These are phyloP conservation scores for Metschnikowia gruessii DNA, from an alignment of 805 yeast genomes.

Conservation along the genomic window DNA sequence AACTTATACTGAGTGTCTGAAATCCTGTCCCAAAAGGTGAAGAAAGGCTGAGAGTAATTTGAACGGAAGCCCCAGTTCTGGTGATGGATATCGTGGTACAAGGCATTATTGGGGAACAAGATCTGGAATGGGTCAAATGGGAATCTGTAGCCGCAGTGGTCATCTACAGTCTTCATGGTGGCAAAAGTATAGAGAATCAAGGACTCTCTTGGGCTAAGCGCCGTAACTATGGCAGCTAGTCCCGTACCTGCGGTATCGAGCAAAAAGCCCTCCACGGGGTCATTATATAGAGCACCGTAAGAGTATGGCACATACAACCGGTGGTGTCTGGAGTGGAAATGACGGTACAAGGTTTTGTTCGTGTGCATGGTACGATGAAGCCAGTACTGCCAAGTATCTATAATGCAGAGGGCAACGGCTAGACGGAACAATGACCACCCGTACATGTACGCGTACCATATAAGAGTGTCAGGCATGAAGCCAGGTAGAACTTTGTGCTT, in stretches of 20 bases:
- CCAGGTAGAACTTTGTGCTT: conserved; percentile 38
- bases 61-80: conserved; percentile 93
- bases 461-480: conserved; percentile 44
- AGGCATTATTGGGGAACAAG: conserved; percentile 90
- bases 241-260: conserved; percentile 94
- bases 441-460: conserved; percentile 57
- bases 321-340: conserved; percentile 94
- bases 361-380: conserved; percentile 87
- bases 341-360: conserved; percentile 69
- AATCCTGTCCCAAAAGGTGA: conserved; percentile 85
- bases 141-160: conserved; percentile 95
- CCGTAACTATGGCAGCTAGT: conserved; percentile 60
- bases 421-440: conserved; percentile 61
- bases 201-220: conserved; percentile 73
- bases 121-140: conserved; percentile 91
- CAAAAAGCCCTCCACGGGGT: conserved; percentile 89
- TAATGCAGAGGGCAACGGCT: conserved; percentile 60
- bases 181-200: conserved; percentile 76
- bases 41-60: conserved; percentile 94
- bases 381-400: conserved; percentile 95
- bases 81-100: conserved; percentile 96
- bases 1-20: conserved; percentile 68
- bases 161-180: conserved; percentile 95
- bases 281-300: conserved; percentile 92
- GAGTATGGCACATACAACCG: conserved; percentile 94